These are phyloP conservation scores for Didymella keratinophila DNA, from an alignment of 2,329 filamentous ascomycete species.

Conservation along the genomic window DNA sequence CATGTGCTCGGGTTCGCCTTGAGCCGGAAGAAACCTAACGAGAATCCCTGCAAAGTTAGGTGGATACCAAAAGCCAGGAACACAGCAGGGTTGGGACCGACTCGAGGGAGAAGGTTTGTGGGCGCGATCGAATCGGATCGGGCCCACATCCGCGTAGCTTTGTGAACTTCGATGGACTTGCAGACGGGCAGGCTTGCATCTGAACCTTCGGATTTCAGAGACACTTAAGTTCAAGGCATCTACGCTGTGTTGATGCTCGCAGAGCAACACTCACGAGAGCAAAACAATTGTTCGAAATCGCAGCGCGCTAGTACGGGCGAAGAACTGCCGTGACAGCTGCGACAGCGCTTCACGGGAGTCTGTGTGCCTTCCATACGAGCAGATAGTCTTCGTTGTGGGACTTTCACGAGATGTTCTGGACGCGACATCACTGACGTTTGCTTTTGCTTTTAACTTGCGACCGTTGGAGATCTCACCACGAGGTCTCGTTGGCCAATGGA, in stretches of 20 bases:
- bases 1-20: not conserved
- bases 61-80: constrained; percentile 2
- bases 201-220: not conserved
- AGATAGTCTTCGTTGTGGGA: not conserved
- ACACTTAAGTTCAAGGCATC: not conserved
- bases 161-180: constrained; percentile 3
- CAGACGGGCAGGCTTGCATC: not conserved
- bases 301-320: not conserved
- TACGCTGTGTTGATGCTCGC: not conserved
- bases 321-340: constrained; percentile 12
- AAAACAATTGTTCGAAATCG: not conserved
- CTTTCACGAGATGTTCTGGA: not conserved
- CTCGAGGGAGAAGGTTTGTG: not conserved
- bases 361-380: constrained; percentile 8
- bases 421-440: not conserved
- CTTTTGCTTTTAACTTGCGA: constrained; percentile 3
- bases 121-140: constrained; percentile 1
- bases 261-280: not conserved
- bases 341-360: constrained; percentile 7
- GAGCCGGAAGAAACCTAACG: not conserved
- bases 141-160: constrained; percentile 1
- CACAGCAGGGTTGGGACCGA: not conserved
- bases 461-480: not conserved
- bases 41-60: constrained; percentile 9
- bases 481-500: not conserved